Conservation (phyloP, 352 stramenopile genomes). For the Phytophthora chlamydospora region DNA sequence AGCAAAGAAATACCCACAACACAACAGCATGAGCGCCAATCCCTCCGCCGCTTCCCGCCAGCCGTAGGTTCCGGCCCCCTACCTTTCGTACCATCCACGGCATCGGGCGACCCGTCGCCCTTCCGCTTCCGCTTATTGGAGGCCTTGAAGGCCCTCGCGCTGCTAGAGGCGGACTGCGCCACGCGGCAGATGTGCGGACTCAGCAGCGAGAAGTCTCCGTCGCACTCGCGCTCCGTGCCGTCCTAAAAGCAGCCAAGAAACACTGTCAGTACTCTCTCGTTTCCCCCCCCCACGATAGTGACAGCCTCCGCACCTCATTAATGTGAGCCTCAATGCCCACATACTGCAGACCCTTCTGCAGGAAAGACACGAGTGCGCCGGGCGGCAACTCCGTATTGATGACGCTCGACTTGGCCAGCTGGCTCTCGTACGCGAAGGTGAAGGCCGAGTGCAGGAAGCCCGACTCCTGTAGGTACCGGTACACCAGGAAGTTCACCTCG, state of each 20-base stretch:
- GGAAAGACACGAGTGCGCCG: constrained; percentile 96
- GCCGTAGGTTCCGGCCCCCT: constrained; percentile 1
- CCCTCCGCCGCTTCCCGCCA: background rate
- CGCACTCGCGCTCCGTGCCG: constrained; percentile 84
- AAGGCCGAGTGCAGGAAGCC: constrained; percentile 98
- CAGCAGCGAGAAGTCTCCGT: constrained; percentile 92
- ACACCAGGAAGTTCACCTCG: constrained; percentile 99
- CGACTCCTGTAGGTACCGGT: constrained; percentile 97
- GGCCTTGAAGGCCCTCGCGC: constrained; percentile 59
- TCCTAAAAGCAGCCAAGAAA: constrained; percentile 51
- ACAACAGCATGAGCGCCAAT: no score
- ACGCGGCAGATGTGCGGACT: constrained; percentile 92
- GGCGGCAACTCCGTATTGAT: constrained; percentile 94
- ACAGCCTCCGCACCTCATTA: constrained; percentile 67
- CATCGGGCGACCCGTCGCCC: constrained; percentile 64
- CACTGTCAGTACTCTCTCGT: constrained; percentile 4
- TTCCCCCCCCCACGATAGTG: background rate
- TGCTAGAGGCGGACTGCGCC: constrained; percentile 76
- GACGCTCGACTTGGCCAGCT: constrained; percentile 94
- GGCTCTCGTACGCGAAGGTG: constrained; percentile 98
- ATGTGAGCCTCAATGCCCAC: constrained; percentile 92
- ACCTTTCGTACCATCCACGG: constrained; percentile 74
- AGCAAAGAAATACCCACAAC: constrained; percentile 7
- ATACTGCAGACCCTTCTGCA: constrained; percentile 98
- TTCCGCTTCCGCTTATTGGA: constrained; percentile 90